A percentile compares a stretch with the other conserved stretches of the same genome.
phyloP scores from a whole-genome alignment of 331 rosid genomes.

The Acacia pycnantha region DNA sequence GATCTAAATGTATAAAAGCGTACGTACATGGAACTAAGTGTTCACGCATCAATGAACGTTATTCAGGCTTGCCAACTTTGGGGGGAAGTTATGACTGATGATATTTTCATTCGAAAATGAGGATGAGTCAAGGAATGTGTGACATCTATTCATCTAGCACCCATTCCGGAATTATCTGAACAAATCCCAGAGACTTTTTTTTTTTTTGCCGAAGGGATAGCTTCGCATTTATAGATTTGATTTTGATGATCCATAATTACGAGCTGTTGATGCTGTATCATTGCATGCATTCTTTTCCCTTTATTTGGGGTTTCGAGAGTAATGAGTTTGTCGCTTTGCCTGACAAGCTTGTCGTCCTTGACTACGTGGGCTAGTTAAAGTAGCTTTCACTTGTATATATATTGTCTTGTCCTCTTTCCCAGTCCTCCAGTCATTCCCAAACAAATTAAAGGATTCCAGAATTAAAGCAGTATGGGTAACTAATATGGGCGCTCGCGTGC shows the following conservation, averaged over 20 bases:
- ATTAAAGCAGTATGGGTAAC: not conserved
- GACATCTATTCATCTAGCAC: not conserved
- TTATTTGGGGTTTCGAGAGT: not conserved
- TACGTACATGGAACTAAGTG: not conserved
- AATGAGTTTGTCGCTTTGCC: constrained; percentile 29
- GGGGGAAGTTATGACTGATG: not conserved
- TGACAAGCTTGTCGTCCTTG: constrained; percentile 34
- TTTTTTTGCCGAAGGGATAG: not conserved
- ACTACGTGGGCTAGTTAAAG: constrained; percentile 20
- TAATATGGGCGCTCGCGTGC: constrained; percentile 27
- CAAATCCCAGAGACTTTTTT: too few relatives aligned
- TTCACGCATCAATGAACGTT: not conserved
- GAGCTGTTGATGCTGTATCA: not conserved
- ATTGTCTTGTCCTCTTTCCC: not conserved
- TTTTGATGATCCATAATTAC: not conserved
- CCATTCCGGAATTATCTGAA: not conserved
- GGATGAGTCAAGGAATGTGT: not conserved
- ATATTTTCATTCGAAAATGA: not conserved
- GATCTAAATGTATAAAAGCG: not conserved
- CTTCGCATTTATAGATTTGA: not conserved
- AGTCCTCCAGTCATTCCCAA: constrained; percentile 30
- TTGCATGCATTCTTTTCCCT: not conserved
- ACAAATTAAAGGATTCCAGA: constrained; percentile 11
- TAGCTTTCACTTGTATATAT: not conserved
- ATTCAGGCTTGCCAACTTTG: not conserved